Percentiles rank a stretch among this genome's conserved stretches.
These are phyloP conservation scores for Serendipita sp. DNA, from an alignment of 768 basidiomycete genomes.

Conservation along the genomic window DNA sequence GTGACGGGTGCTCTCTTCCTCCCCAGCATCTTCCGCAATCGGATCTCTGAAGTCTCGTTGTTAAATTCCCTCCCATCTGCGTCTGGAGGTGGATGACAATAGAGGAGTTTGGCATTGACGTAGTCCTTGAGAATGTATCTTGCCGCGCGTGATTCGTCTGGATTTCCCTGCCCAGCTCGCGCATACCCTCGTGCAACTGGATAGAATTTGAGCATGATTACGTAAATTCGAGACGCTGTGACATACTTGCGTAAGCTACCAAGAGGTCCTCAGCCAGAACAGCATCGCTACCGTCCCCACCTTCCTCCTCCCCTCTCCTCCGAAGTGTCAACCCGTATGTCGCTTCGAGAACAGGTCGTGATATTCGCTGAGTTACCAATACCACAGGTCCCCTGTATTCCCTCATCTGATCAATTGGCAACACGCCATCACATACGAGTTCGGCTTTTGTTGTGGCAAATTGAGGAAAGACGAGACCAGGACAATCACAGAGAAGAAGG, in stretches of 20 bases:
- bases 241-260: conserved; percentile 83
- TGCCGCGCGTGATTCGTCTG: conserved; percentile 88
- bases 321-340: conserved; percentile 75
- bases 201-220: neutral
- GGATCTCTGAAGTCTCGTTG: conserved; percentile 42
- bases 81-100: conserved; percentile 76
- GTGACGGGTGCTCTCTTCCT: conserved; percentile 83
- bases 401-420: conserved; percentile 94
- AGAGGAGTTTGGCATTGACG: conserved; percentile 84
- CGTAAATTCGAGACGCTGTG: no score
- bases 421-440: conserved; percentile 86
- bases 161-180: conserved; percentile 88
- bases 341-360: conserved; percentile 70
- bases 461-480: conserved; percentile 94
- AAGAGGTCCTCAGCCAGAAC: conserved; percentile 67
- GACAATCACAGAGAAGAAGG: conserved; percentile 89
- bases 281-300: conserved; percentile 49
- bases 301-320: conserved; percentile 52
- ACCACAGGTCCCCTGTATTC: conserved; percentile 78
- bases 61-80: conserved; percentile 59
- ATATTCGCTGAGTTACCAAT: conserved; percentile 63
- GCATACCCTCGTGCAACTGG: conserved; percentile 86
- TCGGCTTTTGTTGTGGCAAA: conserved; percentile 95
- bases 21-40: conserved; percentile 41
- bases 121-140: conserved; percentile 93